These are phyloP conservation scores for Pelargonium citronellum DNA, from an alignment of 441 rosid species.

Conservation along the genomic window DNA sequence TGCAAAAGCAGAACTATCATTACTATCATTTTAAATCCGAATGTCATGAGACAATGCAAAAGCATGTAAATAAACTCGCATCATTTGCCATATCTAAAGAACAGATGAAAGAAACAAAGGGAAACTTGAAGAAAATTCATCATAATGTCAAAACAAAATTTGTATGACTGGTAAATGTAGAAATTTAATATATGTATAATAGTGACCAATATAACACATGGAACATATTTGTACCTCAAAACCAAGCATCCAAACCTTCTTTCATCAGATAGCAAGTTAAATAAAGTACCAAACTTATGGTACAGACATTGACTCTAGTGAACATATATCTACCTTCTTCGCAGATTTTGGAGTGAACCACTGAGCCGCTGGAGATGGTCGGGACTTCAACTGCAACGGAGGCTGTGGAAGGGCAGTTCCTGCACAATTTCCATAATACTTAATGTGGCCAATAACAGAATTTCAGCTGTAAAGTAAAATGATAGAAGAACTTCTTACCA, in stretches of 20 bases:
- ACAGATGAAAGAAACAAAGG: no score
- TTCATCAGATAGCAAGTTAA: background rate
- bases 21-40: background rate
- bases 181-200: background rate
- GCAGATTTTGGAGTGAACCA: slow-evolving; percentile 88
- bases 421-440: slow-evolving; percentile 23
- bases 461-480: background rate
- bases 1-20: background rate
- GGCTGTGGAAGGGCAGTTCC: slow-evolving; percentile 33
- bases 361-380: slow-evolving; percentile 41
- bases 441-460: slow-evolving; percentile 13
- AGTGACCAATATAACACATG: background rate
- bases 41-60: background rate
- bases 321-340: slow-evolving; percentile 50
- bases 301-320: background rate
- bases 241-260: background rate
- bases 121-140: background rate
- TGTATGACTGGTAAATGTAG: background rate
- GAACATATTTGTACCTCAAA: background rate
- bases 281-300: background rate
- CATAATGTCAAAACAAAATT: background rate
- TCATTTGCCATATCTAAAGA: background rate
- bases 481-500: slow-evolving; percentile 39
- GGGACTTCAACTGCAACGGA: slow-evolving; percentile 21
- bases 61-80: background rate